Base-by-base conservation (phyloP, 169 alveolate species). In the Prorocentrum cordatum region DNA sequence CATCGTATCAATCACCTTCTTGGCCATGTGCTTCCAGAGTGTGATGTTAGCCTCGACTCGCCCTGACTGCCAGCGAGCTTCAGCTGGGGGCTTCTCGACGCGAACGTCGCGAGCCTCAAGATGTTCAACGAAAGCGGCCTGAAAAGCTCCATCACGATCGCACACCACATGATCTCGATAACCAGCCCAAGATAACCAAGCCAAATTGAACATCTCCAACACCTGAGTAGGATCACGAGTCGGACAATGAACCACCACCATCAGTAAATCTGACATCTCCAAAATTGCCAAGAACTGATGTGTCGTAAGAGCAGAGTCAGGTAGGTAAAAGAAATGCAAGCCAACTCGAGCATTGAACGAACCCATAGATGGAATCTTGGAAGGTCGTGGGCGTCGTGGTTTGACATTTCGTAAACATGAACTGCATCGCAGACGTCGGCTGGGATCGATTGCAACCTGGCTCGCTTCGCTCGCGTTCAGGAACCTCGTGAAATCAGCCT, bases 181-280 rank as follows among this genome's bases (percentile, higher is more conserved):
- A 1, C 85, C 85, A 3, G 85, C 85, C 85, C 85, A 73, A 3
- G 35, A 39, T 3, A 58, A 36, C 85, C 85, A 73, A 2, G 33
- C 33, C 4, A 20, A 1, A 18, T 20, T 26, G 67, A 73, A 50
- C 7, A 2, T 29, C 12, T 73, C 85, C 2, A 73, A 32, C 20
- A 73, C 85, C 18, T 32, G 54, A 1, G 18, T 6, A 1, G 85
- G 85, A 1, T 33, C 9, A 7, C 71, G n/a, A 0, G 58, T 18
- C 26, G 42, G 27, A 2, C 42, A 24, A 32, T 31, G 54, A 20
- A 9, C 47, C 20, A 73, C 31, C 3, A 73, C 58, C 29, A 32
- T 73, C 38, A 22, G 50, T 68, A 26, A 4, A 1, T 70, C 85
- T 2, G 22, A 39, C 0, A 70, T 68, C 54, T 73, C 85, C 26